A percentile compares a stretch with the other conserved stretches of the same genome.
These are phyloP conservation scores for Rhododendron simsii DNA, from an alignment of 148 eudicot genomes.

Conservation along the genomic window DNA sequence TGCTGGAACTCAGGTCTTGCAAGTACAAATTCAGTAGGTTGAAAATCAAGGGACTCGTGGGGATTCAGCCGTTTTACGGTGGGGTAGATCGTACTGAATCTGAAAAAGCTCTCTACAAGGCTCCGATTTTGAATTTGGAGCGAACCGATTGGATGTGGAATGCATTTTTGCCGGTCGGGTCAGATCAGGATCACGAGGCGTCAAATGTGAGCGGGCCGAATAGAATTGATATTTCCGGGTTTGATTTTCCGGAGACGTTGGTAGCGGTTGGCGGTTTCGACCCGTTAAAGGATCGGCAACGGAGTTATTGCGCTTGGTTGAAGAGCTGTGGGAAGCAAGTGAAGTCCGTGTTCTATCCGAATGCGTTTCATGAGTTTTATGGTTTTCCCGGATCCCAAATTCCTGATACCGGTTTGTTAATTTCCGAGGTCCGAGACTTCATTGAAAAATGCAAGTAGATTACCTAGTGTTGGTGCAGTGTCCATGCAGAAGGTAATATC, in stretches of 20 bases:
- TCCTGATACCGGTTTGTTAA: not conserved
- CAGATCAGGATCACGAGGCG: slow-evolving; percentile 28
- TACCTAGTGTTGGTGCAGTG: too few relatives aligned
- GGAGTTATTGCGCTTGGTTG: slow-evolving; percentile 20
- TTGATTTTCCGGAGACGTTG: slow-evolving; percentile 33
- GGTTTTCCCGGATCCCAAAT: slow-evolving; percentile 16
- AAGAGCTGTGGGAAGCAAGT: slow-evolving; percentile 15
- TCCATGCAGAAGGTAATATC: too few relatives aligned
- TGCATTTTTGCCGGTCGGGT: slow-evolving; percentile 26
- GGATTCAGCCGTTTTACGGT: slow-evolving; percentile 46
- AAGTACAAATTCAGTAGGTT: not conserved
- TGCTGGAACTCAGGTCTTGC: too few relatives aligned
- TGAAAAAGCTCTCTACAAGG: slow-evolving; percentile 18
- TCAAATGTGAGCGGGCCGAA: slow-evolving; percentile 26
- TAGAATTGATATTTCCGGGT: slow-evolving; percentile 24
- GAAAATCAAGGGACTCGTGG: slow-evolving; percentile 27
- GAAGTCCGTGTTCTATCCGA: slow-evolving; percentile 13
- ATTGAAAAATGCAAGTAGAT: not conserved
- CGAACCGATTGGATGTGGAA: slow-evolving; percentile 36
- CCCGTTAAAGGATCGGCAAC: slow-evolving; percentile 22
- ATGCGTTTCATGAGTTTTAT: slow-evolving; percentile 23
- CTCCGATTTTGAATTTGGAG: slow-evolving; percentile 5
- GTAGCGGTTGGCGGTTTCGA: slow-evolving; percentile 18
- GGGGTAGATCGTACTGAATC: slow-evolving; percentile 31
- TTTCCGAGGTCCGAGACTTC: not conserved